phyloP scores from a whole-genome alignment of 2,329 filamentous ascomycete genomes.

The Thielaviopsis cerberus region DNA sequence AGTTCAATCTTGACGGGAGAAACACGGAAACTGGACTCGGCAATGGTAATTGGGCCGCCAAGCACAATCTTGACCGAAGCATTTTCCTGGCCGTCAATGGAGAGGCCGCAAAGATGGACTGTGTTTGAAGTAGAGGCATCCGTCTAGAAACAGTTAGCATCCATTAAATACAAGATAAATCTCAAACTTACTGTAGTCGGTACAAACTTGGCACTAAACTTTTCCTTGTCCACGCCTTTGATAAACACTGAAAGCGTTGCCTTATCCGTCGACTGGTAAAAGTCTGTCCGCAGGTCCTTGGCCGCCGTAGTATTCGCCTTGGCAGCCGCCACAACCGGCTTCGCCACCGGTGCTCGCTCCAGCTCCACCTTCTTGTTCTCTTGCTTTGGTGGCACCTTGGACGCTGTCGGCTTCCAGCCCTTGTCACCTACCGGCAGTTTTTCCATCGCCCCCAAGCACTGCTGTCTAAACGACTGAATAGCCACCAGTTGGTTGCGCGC shows the following conservation, averaged over 20 bases:
- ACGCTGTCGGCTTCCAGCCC: constrained; percentile 27
- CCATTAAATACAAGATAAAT: neutral
- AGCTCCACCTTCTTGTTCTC: neutral
- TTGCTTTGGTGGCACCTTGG: constrained; percentile 11
- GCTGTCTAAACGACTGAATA: constrained; percentile 18
- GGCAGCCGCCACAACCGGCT: neutral
- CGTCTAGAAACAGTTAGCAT: neutral
- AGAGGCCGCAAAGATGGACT: constrained; percentile 1
- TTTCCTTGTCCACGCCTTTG: constrained; percentile 24
- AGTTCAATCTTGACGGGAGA: constrained; percentile 69
- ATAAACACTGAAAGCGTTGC: constrained; percentile 25
- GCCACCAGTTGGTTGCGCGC: constrained; percentile 3
- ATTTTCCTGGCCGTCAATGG: constrained; percentile 5
- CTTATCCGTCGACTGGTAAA: constrained; percentile 12
- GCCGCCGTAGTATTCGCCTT: neutral
- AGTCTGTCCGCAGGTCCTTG: constrained; percentile 14
- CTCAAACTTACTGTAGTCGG: constrained; percentile 12
- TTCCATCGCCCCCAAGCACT: constrained; percentile 28
- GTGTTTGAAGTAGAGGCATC: neutral
- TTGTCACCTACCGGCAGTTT: constrained; percentile 26
- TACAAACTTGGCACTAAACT: constrained; percentile 19
- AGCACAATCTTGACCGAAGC: constrained; percentile 1
- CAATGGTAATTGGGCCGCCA: constrained; percentile 7
- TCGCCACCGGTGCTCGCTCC: neutral
- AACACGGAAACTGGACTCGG: constrained; percentile 42